A percentile compares a stretch with the other conserved stretches of the same genome.
phyloP scores from a whole-genome alignment of 495 filamentous ascomycete genomes.

The Clavariopsis aquatica region DNA sequence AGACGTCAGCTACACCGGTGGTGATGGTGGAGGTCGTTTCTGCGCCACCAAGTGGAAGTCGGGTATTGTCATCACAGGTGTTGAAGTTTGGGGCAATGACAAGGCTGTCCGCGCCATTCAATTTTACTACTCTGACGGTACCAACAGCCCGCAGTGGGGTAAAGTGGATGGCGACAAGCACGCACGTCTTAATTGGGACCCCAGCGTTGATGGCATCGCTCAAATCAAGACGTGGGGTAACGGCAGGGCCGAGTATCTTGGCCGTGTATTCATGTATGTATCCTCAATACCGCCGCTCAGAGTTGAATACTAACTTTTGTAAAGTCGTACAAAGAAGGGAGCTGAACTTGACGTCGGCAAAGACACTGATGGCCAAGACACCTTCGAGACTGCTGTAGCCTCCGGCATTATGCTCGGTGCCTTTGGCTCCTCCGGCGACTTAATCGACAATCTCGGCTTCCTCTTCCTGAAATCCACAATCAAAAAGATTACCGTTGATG shows the following conservation, averaged over 20 bases:
- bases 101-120: constrained; percentile 16
- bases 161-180: constrained; percentile 24
- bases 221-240: constrained; percentile 30
- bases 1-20: constrained; percentile 7
- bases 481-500: constrained; percentile 15
- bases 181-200: constrained; percentile 22
- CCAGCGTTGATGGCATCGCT: constrained; percentile 3
- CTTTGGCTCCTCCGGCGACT: constrained; percentile 7
- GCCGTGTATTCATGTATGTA: constrained; percentile 20
- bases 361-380: constrained; percentile 18
- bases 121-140: constrained; percentile 33
- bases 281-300: too few species aligned
- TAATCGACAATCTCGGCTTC: constrained; percentile 16
- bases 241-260: constrained; percentile 12
- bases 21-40: constrained; percentile 7
- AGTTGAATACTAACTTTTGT: too few species aligned
- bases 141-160: constrained; percentile 7
- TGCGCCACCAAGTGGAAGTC: constrained; percentile 19
- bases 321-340: constrained; percentile 14
- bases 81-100: constrained; percentile 24
- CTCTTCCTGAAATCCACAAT: constrained; percentile 22
- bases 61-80: constrained; percentile 24
- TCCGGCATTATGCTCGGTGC: constrained; percentile 27
- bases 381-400: constrained; percentile 16
- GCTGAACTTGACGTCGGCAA: constrained; percentile 30